These are phyloP conservation scores for Lactifluus volemus DNA, from an alignment of 768 basidiomycete species.

Conservation along the genomic window DNA sequence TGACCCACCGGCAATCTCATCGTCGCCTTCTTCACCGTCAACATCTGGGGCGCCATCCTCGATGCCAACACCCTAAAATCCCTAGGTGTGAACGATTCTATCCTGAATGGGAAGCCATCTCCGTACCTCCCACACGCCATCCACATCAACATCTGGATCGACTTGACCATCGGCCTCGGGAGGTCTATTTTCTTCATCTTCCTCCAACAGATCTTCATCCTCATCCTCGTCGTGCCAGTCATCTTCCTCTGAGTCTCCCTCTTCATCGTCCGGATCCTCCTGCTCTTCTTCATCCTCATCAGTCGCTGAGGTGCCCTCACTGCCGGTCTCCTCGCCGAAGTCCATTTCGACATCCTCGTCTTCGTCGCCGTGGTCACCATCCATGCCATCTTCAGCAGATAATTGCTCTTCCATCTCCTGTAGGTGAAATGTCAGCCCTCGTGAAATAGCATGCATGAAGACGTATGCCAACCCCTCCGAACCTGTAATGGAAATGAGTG, in stretches of 20 bases:
- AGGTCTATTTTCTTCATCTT: constrained; percentile 30
- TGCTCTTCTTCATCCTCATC: constrained; percentile 63
- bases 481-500: constrained; percentile 32
- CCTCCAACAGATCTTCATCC: constrained; percentile 47
- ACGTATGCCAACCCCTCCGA: constrained; percentile 60
- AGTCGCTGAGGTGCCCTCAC: constrained; percentile 70
- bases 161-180: constrained; percentile 31
- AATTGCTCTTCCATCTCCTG: constrained; percentile 87
- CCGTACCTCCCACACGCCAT: constrained; percentile 34
- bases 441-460: not conserved
- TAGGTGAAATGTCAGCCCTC: constrained; percentile 16
- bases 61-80: constrained; percentile 27
- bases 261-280: constrained; percentile 53
- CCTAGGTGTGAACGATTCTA: not conserved
- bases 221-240: constrained; percentile 61
- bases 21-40: constrained; percentile 32
- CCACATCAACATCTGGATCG: constrained; percentile 33
- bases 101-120: not conserved
- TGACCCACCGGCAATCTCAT: constrained; percentile 46
- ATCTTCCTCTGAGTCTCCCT: constrained; percentile 49
- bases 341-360: constrained; percentile 87
- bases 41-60: constrained; percentile 30
- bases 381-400: constrained; percentile 65
- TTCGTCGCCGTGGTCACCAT: constrained; percentile 71
- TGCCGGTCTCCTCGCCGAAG: constrained; percentile 74